Conservation (phyloP, 1,284 basidiomycete genomes). For the Trametes hirsuta region DNA sequence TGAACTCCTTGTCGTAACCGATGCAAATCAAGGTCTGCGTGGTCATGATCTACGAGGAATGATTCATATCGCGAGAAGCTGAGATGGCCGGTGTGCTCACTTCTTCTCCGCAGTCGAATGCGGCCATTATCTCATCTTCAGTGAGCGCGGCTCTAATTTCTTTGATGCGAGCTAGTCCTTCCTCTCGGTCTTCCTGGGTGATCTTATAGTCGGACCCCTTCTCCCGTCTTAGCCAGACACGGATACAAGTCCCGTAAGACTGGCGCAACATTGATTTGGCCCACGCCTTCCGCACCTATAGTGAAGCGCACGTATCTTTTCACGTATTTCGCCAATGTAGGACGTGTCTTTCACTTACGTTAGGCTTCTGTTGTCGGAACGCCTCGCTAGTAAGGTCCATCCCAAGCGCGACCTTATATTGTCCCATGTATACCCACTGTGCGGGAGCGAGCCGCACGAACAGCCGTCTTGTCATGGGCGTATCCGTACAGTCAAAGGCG, state of each 20-base stretch:
- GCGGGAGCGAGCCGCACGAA: not conserved
- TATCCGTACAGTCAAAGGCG: not conserved
- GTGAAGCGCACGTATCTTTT: too few species aligned
- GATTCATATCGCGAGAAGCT: too few species aligned
- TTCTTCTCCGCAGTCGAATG: conserved; percentile 2
- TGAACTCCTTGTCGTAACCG: conserved; percentile 7
- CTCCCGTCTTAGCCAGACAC: not conserved
- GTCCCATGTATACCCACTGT: conserved; percentile 8
- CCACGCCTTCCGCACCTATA: too few species aligned
- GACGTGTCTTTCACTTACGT: not conserved
- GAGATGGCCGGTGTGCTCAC: not conserved
- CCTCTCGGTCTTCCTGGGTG: not conserved
- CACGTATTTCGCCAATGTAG: too few species aligned
- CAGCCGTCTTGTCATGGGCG: not conserved
- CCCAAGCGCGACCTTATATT: conserved; percentile 1
- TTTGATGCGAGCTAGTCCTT: not conserved
- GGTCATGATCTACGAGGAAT: not conserved
- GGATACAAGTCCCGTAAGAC: not conserved
- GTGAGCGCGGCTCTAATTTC: not conserved
- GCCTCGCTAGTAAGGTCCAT: not conserved
- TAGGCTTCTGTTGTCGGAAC: not conserved
- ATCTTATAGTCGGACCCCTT: conserved; percentile 1
- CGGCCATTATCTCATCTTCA: conserved; percentile 2
- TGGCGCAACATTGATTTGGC: not conserved
- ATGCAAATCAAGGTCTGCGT: conserved; percentile 5